Percentiles rank a stretch among this genome's conserved stretches.
Conservation (phyloP, 257 asterid genomes). For the Solanum paucissectum region DNA sequence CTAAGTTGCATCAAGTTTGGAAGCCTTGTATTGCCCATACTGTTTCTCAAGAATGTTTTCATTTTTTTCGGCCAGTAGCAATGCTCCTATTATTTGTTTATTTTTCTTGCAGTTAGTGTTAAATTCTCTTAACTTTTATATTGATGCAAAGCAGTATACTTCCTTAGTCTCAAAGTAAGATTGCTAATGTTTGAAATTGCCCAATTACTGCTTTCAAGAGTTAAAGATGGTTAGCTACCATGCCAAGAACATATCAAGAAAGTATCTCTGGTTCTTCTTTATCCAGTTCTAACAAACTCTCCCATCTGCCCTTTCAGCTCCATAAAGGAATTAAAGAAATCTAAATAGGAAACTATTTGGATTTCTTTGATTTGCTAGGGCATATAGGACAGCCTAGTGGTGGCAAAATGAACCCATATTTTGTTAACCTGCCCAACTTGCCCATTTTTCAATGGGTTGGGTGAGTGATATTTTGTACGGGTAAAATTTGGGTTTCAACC, state of each 20-base stretch:
- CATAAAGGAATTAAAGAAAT: background rate
- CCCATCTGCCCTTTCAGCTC: background rate
- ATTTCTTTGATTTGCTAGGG: background rate
- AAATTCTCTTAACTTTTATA: background rate
- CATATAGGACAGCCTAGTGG: background rate
- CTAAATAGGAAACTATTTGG: background rate
- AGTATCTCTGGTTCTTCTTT: background rate
- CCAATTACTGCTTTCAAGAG: background rate
- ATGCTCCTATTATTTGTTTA: background rate
- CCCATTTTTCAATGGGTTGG: background rate
- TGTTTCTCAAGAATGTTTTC: slow-evolving; percentile 55
- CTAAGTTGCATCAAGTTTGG: slow-evolving; percentile 73
- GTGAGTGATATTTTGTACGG: background rate
- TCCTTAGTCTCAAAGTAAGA: background rate
- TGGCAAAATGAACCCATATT: background rate
- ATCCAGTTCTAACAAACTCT: background rate
- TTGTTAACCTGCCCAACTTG: background rate
- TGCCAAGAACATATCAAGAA: background rate
- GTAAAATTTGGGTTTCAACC: background rate
- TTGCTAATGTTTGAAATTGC: background rate
- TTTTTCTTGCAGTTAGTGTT: background rate
- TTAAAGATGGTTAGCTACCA: background rate
- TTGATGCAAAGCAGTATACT: background rate
- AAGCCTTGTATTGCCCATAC: slow-evolving; percentile 74
- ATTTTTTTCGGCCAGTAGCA: background rate